Base-by-base conservation (phyloP, 2,329 filamentous ascomycete genomes). In the Ceratocystis lukuohia region DNA sequence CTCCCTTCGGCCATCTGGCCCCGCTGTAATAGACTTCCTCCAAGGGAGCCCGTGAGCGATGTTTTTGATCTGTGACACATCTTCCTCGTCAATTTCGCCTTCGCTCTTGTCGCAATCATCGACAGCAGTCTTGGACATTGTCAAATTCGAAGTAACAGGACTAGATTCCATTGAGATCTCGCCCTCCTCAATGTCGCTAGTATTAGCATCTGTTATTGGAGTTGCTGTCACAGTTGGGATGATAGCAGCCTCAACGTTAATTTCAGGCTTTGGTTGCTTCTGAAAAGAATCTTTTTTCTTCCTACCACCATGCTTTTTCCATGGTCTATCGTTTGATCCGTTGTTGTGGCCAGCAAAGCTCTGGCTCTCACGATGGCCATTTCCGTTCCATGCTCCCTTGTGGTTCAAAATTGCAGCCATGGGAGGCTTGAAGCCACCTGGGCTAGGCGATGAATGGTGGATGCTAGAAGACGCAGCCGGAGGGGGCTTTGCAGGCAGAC, bases 401-500 rank as follows among this genome's bases (percentile, higher is more conserved):
- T 57, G 22, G 28, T 17, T 17, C 15, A 57, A 28, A 33, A 57
- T 57, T n/a, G 53, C 22, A n/a, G 53, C 6, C 2, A 57, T 57
- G 28, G 53, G 28, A 2, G 53, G 53, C 53, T 57, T 57, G 28
- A 57, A 57, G 28, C 15, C 28, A 33, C 25, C 25, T 33, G 53
- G 53, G 7, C 25, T 57, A 17, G 53, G n/a, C 15, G 53, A 57
- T 22, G 25, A 12, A 17, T 17, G 25, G 25, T 17, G 53, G 28
- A 28, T 22, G 22, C 15, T 57, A 28, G 22, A 57, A 15, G 53
- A 57, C 15, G 15, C 25, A 17, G 22, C 12, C 50, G 53, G 33
- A 3, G 64, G 64, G 17, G 64, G 64, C 37, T 61, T 65, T n/a
- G 64, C 64, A 37, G 64, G 64, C 5, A 65, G 53, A 57, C 64